Percentiles rank a stretch among this genome's conserved stretches.
Evolutionary conservation across 1,139 yeast species (phyloP).

Genomic region (Pichia sp.): DNA sequence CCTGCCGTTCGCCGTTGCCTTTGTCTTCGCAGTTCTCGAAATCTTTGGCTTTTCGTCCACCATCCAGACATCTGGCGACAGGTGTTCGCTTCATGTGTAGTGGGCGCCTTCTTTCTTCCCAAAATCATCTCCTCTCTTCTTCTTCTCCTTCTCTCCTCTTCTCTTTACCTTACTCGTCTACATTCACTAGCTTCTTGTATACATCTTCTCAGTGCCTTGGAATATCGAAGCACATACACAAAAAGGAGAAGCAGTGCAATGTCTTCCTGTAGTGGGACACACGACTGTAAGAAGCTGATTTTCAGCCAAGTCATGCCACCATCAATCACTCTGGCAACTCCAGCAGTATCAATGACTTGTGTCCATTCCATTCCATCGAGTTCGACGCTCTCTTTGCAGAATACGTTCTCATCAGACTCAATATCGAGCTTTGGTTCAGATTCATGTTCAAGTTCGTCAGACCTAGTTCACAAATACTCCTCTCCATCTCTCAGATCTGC

Average conservation of each 20-base stretch:
- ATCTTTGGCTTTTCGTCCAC: too few relatives aligned
- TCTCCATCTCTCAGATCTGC: constrained; percentile 23
- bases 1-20: neutral
- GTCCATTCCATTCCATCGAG: constrained; percentile 3
- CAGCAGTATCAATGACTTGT: neutral
- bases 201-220: too few relatives aligned
- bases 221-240: too few relatives aligned
- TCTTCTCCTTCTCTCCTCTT: neutral
- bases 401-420: constrained; percentile 2
- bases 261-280: neutral
- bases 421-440: neutral
- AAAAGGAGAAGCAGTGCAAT: neutral
- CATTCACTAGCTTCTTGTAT: too few relatives aligned
- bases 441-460: neutral
- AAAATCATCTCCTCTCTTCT: neutral
- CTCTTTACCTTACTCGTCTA: neutral
- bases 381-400: neutral
- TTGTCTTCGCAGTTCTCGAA: neutral
- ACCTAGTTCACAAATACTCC: neutral
- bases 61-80: too few relatives aligned
- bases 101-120: neutral
- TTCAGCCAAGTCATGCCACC: neutral
- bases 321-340: neutral
- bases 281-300: neutral
- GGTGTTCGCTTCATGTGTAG: too few relatives aligned